Base-by-base conservation (phyloP, 139 green algal genomes). In the Pleodorina starrii region DNA sequence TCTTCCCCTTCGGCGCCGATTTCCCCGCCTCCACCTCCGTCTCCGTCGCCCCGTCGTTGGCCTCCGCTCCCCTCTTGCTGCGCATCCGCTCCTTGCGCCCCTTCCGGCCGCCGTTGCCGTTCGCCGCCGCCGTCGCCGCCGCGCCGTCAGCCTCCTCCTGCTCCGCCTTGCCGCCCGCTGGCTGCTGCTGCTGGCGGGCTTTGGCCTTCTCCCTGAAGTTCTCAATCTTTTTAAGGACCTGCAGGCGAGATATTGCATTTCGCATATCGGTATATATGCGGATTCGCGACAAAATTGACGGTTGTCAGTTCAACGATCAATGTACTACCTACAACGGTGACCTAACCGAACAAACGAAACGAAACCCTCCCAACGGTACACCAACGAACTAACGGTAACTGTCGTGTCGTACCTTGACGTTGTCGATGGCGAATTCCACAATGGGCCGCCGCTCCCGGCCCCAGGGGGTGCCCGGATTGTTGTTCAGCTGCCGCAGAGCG, bases 401-500 rank as follows among this genome's bases (percentile, higher is more conserved):
- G n/a, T n/a, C n/a, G n/a, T n/a, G n/a, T 7, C 5, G 2, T 12
- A 91, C 91, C 89, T 97, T 95, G 2, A 96, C 94, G 72, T 98
- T 97, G 44, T 99, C 97, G 16, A 98, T 91, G 5, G 96, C 95
- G 94, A 99, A 99, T 91, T 99, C 97, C 7, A 99, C 92, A 66
- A 99, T 98, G 25, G 97, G 97, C 2, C 97, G 90, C 23, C 90
- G 73, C 0, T 95, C 91, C 9, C 79, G 63, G 89, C 93, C 91
- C 72, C 96, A 98, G 5, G 90, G 57, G 2, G 63, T 88, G 66
- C 66, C 83, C 7, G 97, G 98, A 91, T 99, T 99, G 96, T 99
- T 99, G 95, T 99, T 99, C 57, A 99, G 93, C 89, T 98, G 94
- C 35, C 98, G 94, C 82, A 99, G 95, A 25, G 95, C 96, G 51